Evolutionary conservation across 805 yeast genomes (phyloP), one percentile per base, ranked within the genome.

Genomic region (Lachancea meyersii): DNA sequence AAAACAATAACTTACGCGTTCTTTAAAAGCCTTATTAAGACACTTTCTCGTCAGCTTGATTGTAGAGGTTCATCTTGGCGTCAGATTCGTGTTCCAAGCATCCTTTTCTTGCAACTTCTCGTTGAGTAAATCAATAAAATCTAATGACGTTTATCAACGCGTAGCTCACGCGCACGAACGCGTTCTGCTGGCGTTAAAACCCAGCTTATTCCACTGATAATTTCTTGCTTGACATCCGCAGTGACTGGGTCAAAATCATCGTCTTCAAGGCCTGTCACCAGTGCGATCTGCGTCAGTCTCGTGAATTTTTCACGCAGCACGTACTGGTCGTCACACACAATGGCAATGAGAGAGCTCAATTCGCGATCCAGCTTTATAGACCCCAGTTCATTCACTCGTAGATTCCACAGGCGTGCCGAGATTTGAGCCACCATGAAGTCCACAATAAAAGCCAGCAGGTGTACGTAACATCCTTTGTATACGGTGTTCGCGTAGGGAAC

Each of bases 361-460:
- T 89, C 96, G 46, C 85, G 77, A 50, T 93, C 97, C 38, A 93
- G 67, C 49, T 80, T 83, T 16, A 87, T 72, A 0, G 94, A 80
- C 1, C 97, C 97, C 31, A 85, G 64, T 52, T 85, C 94, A 56
- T 86, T 88, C 46, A 87, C 77, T 50, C 76, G 78, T 35, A 85
- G 68, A 3, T 70, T 51, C 79, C 91, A 76, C 22, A 91, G 67
- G 52, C 80, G 80, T 48, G 75, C 72, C 54, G 86, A 95, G 3
- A 87, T 54, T 14, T 74, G 51, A 17, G 66, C 66, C 1, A 87
- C 78, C 20, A 86, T 55, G 34, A 74, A 67, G 3, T 72, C 63
- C 5, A 84, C 80, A 3, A 80, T 67, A 4, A 68, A 55, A 18
- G 74, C 63, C 31, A 86, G 61, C 40, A 74, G 44, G 62, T 42